phyloP scores from a whole-genome alignment of 805 yeast genomes.

The Yarrowia sp. region DNA sequence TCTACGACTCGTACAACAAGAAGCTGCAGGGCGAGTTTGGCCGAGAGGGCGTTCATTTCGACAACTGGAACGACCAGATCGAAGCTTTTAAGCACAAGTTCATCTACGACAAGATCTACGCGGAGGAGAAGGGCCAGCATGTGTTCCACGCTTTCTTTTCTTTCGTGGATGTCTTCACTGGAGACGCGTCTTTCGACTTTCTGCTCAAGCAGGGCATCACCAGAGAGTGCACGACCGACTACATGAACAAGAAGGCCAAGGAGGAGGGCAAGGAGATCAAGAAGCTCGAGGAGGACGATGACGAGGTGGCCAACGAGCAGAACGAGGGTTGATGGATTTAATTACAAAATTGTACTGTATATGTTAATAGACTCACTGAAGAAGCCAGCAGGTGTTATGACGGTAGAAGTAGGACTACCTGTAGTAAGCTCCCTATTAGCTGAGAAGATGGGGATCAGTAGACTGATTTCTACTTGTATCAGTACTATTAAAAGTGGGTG shows the following conservation, averaged over 20 bases:
- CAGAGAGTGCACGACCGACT: constrained; percentile 11
- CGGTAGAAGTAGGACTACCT: too few species aligned
- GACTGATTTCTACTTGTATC: too few species aligned
- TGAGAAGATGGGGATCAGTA: too few species aligned
- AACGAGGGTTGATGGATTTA: constrained; percentile 23
- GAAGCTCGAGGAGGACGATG: constrained; percentile 21
- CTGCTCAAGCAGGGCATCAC: constrained; percentile 39
- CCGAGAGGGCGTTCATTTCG: constrained; percentile 69
- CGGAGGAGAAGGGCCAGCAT: constrained; percentile 84
- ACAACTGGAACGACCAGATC: constrained; percentile 64
- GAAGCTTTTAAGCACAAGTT: constrained; percentile 80
- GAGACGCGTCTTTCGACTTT: constrained; percentile 61
- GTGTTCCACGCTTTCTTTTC: constrained; percentile 88
- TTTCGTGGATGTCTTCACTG: constrained; percentile 79
- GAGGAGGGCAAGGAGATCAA: constrained; percentile 21
- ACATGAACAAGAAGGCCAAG: constrained; percentile 22
- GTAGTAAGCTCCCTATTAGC: too few species aligned
- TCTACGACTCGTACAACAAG: constrained; percentile 78
- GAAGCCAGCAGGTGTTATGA: too few species aligned
- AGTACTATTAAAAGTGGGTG: too few species aligned
- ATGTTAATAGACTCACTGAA: too few species aligned
- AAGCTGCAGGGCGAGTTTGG: constrained; percentile 66
- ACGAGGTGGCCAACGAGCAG: constrained; percentile 22
- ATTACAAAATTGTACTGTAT: too few species aligned
- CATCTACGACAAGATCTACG: constrained; percentile 89